Base-by-base conservation (phyloP, 192 early-diverging fungal genomes). In the Gamsiella multidivaricata region DNA sequence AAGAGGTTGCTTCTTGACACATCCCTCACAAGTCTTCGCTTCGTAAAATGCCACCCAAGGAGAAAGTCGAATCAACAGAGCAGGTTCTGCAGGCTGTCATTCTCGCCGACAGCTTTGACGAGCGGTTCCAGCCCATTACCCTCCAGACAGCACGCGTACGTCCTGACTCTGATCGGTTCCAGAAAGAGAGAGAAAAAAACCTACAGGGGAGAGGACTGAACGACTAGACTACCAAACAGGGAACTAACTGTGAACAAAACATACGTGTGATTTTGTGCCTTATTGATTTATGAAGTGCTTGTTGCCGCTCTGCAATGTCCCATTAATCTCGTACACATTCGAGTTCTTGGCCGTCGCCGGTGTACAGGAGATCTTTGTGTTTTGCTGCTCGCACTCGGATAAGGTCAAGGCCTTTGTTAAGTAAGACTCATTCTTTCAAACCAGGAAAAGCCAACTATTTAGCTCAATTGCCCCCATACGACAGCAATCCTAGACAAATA, bases 241-340 rank as follows among this genome's bases (percentile, higher is more conserved):
- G 17, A 17, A n/a, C 5, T 9, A 29, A 59, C 34, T 3, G 7
- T 14, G 2, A 45, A 3, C 7, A 3, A 8, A 20, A 29, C 31
- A 36, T 7, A 55, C 54, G 18, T 15, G 22, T 36, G 18, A 5
- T 33, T 37, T 55, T 17, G 3, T 54, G 14, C 31, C 26, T 26
- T 61, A 14, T 43, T n/a, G n/a, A n/a, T n/a, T n/a, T n/a, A n/a
- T n/a, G n/a, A n/a, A 94, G 90, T 96, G 96, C 71, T 83, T 99
- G 71, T 81, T 98, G 54, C 96, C 95, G 18, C 86, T 99, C 25
- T 94, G 91, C 83, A 99, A 99, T 80, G 92, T 96, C 28, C 98
- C 98, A 0, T 82, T 99, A 65, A 92, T 99, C 67, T 95, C 98
- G 74, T 98, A 99, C 75, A 95, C 96, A 0, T 87, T 99, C 42